Base-by-base conservation (phyloP, 1,139 yeast genomes). In the Kodamaea anthophila region DNA sequence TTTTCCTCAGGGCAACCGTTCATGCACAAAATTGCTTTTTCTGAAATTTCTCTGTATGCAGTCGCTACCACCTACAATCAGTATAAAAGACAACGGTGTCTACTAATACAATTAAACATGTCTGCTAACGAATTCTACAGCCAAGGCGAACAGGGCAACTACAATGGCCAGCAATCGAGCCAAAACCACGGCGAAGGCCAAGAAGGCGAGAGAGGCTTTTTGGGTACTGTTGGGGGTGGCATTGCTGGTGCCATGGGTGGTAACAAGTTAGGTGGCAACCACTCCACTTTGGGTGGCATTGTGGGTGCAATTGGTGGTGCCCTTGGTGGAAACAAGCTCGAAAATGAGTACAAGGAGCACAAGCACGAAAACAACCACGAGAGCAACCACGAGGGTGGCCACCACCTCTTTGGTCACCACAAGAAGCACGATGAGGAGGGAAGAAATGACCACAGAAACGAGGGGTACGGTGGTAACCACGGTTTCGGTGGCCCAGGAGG, bases 301-400 rank as follows among this genome's bases (percentile, higher is more conserved):
- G 68, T 66, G 13, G 84, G 84, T 49, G 80, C 76, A 22, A 43
- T 77, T 45, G 72, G 67, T 23, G 82, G 84, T 47, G 82, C 81
- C 18, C 43, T 73, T 40, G 67, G 68, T 28, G 82, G 77, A 31
- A 68, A 72, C 58, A 67, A 74, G 55, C 43, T 65, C 26, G 77
- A 70, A 45, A 64, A 74, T 49, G 46, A 39, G 22, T 43, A 44
- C 30, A 60, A 61, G 41, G 50, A 47, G 30, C 44, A 37, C 31
- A 27, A 28, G 13, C 23, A 30, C 9, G 29, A 30, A 21, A 30
- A 30, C 28, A 23, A 31, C 20, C 41, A 42, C 28, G 35, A 44
- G 15, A 16, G 18, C 9, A 30, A 36, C 27, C 35, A 42, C 15
- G 35, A 36, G 12, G 23, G 37, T 23, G 36, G 43, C 22, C 29